phyloP scores from a whole-genome alignment of 2,329 filamentous ascomycete species.

The Fusarium citri region DNA sequence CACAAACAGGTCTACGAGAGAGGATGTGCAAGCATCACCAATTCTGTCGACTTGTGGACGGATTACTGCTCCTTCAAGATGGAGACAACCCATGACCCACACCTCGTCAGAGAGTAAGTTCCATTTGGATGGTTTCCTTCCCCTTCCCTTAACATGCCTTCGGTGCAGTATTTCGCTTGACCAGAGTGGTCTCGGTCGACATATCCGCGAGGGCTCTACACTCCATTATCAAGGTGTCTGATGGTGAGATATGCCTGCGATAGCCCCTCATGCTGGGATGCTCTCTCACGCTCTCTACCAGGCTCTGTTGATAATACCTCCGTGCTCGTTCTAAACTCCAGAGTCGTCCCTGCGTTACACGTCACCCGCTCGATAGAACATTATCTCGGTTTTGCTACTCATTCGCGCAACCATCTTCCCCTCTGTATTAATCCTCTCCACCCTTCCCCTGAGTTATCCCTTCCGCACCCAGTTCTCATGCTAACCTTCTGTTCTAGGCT shows the following conservation, averaged over 20 bases:
- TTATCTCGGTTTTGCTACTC: slow-evolving; percentile 63
- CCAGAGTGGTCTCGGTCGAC: slow-evolving; percentile 56
- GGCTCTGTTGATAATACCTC: slow-evolving; percentile 63
- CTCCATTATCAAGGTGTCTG: slow-evolving; percentile 54
- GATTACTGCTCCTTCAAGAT: slow-evolving; percentile 98
- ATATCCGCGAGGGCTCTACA: slow-evolving; percentile 52
- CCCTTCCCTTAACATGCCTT: slow-evolving; percentile 73
- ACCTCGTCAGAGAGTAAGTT: slow-evolving; percentile 99
- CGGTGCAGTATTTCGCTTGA: slow-evolving; percentile 57
- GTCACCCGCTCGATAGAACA: slow-evolving; percentile 51
- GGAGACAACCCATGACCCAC: slow-evolving; percentile 93
- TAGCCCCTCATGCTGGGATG: slow-evolving; percentile 67
- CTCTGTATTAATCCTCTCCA: slow-evolving; percentile 69
- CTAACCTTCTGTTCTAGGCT: slow-evolving; percentile 70
- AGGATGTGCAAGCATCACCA: slow-evolving; percentile 90
- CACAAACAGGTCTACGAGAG: slow-evolving; percentile 86
- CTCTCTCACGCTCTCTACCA: slow-evolving; percentile 75
- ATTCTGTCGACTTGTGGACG: slow-evolving; percentile 96
- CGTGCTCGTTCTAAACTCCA: slow-evolving; percentile 54
- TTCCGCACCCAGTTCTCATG: slow-evolving; percentile 32
- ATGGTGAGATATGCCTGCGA: slow-evolving; percentile 80
- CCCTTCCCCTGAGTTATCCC: slow-evolving; percentile 51
- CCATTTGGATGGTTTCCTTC: slow-evolving; percentile 71
- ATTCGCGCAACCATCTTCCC: slow-evolving; percentile 61
- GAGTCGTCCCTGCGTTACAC: slow-evolving; percentile 54